A percentile compares a stretch with the other conserved stretches of the same genome.
phyloP scores from a whole-genome alignment of 345 rosid species.

The Fremontodendron californicum region DNA sequence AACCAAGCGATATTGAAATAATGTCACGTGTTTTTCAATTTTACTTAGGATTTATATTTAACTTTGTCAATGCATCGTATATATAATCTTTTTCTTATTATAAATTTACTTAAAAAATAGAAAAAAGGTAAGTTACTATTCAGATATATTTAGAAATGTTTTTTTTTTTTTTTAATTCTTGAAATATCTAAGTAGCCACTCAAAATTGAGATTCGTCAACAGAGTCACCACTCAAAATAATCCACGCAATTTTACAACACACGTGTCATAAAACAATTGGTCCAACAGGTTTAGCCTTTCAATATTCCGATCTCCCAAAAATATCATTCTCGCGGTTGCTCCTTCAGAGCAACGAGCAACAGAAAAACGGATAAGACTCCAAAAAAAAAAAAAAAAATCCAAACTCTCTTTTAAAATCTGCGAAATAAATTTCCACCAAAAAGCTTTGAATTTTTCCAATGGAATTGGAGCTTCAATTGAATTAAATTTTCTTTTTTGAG shows the following conservation, averaged over 20 bases:
- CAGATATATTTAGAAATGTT: too few relatives aligned
- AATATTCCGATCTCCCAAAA: neutral
- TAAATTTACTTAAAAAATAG: too few relatives aligned
- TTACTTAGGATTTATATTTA: too few relatives aligned
- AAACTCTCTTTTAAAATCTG: neutral
- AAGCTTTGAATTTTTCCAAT: neutral
- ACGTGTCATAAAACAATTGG: neutral
- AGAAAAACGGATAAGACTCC: constrained; percentile 23
- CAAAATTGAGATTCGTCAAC: neutral
- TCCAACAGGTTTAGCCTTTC: neutral
- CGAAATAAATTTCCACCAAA: neutral
- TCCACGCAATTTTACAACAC: neutral
- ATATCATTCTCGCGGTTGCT: neutral
- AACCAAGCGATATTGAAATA: too few relatives aligned
- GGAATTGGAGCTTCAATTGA: constrained; percentile 23
- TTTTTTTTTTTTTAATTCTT: too few relatives aligned
- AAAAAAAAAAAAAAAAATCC: neutral
- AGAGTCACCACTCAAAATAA: neutral
- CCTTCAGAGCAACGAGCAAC: neutral
- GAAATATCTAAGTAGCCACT: constrained; percentile 1
- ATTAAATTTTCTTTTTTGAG: neutral
- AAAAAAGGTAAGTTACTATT: neutral
- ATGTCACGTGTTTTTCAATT: too few relatives aligned
- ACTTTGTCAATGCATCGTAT: too few relatives aligned
- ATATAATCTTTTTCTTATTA: too few relatives aligned